Percentiles rank a stretch among this genome's conserved stretches.
These are phyloP conservation scores for Thymus mandschuricus DNA, from an alignment of 257 asterid species.

Conservation along the genomic window DNA sequence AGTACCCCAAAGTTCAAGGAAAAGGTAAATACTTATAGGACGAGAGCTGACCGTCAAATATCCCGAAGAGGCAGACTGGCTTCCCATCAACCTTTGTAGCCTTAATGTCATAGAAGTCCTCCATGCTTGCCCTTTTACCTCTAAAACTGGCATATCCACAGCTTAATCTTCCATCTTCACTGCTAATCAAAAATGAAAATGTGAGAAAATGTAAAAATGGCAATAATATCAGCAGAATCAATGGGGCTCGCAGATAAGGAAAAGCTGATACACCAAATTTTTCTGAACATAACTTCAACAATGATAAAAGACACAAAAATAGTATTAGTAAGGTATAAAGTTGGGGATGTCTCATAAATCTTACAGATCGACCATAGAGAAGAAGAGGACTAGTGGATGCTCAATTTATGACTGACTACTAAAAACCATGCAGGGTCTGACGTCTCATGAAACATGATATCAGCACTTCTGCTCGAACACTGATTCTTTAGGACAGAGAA, in stretches of 20 bases:
- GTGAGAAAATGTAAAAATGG: constrained; percentile 21
- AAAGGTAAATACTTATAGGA: constrained; percentile 13
- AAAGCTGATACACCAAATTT: constrained; percentile 15
- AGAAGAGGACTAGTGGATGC: constrained; percentile 19
- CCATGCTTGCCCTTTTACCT: constrained; percentile 98
- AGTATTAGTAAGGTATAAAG: not conserved
- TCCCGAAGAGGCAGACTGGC: constrained; percentile 85
- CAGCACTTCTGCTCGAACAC: not conserved
- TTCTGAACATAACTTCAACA: constrained; percentile 18
- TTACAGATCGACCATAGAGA: not conserved
- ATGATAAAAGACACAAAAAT: constrained; percentile 9
- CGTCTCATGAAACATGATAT: constrained; percentile 13
- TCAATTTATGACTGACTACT: constrained; percentile 23
- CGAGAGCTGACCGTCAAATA: constrained; percentile 84
- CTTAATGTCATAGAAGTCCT: constrained; percentile 92
- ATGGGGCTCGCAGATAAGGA: constrained; percentile 14
- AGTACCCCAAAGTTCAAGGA: constrained; percentile 19
- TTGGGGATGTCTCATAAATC: not conserved
- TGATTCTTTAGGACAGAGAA: constrained; percentile 10
- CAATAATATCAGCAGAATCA: constrained; percentile 4
- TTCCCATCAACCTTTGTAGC: constrained; percentile 70
- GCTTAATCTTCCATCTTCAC: constrained; percentile 81
- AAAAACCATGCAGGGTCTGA: not conserved
- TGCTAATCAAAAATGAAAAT: constrained; percentile 51
- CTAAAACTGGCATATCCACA: constrained; percentile 96